phyloP scores from a whole-genome alignment of 371 early-diverging fungal genomes.

The Polyrhizophydium stewartii region DNA sequence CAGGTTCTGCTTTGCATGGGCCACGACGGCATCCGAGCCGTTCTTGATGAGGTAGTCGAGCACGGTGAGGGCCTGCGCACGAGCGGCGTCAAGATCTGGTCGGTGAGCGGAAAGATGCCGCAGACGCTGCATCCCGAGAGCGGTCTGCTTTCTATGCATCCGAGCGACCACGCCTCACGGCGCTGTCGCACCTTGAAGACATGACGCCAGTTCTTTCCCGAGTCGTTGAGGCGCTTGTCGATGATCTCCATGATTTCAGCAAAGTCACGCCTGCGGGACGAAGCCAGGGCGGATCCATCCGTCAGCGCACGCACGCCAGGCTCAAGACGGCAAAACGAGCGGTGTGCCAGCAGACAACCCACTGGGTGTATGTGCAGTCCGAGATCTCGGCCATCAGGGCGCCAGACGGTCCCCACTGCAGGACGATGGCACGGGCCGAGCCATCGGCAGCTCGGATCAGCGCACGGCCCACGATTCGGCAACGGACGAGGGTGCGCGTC shows the following conservation, averaged over 20 bases:
- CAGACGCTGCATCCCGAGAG: too few relatives aligned
- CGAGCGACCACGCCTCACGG: too few relatives aligned
- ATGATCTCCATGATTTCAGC: constrained; percentile 95
- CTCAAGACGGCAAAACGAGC: not conserved
- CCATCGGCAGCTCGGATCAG: too few relatives aligned
- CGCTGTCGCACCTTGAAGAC: constrained; percentile 75
- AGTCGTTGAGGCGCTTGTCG: constrained; percentile 94
- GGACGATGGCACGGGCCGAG: too few relatives aligned
- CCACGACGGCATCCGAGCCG: constrained; percentile 86
- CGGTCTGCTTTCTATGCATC: too few relatives aligned
- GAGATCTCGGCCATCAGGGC: constrained; percentile 87
- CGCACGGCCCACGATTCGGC: too few relatives aligned
- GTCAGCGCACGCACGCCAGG: too few relatives aligned
- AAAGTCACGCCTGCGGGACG: constrained; percentile 71
- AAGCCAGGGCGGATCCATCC: not conserved
- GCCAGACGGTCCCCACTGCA: constrained; percentile 72
- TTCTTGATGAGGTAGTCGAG: constrained; percentile 70
- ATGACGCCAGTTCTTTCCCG: constrained; percentile 97
- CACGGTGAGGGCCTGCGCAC: constrained; percentile 58
- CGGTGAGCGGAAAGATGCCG: too few relatives aligned
- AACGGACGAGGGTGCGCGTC: too few relatives aligned
- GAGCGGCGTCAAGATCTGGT: too few relatives aligned
- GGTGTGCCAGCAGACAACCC: constrained; percentile 29
- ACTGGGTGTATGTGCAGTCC: constrained; percentile 80
- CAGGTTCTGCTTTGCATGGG: constrained; percentile 83